Conservation (phyloP, 805 yeast genomes). For the Metschnikowia dekortorum region DNA sequence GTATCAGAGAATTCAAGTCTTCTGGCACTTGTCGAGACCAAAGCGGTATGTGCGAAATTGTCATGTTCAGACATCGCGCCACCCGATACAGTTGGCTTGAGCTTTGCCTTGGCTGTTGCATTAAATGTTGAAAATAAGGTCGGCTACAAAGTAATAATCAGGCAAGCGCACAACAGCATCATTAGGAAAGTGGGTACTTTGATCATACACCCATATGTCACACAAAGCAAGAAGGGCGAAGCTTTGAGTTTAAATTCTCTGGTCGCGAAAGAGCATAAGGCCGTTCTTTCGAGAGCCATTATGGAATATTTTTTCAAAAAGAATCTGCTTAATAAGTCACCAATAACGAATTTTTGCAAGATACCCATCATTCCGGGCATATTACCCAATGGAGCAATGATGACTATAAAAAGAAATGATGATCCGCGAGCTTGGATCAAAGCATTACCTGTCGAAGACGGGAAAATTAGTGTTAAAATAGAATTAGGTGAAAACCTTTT, state of each 20-base stretch:
- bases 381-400: slow-evolving; percentile 57
- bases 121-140: slow-evolving; percentile 46
- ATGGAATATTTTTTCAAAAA: slow-evolving; percentile 17
- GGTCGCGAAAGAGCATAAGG: slow-evolving; percentile 26
- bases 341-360: slow-evolving; percentile 48
- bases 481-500: slow-evolving; percentile 50
- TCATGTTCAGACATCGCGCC: slow-evolving; percentile 34
- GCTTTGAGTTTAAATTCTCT: slow-evolving; percentile 25
- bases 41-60: slow-evolving; percentile 49
- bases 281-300: slow-evolving; percentile 18
- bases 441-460: slow-evolving; percentile 24
- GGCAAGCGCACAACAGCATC: slow-evolving; percentile 38
- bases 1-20: slow-evolving; percentile 9
- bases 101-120: slow-evolving; percentile 51
- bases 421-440: slow-evolving; percentile 42
- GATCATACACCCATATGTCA: slow-evolving; percentile 52
- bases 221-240: slow-evolving; percentile 33
- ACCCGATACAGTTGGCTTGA: slow-evolving; percentile 45
- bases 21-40: slow-evolving; percentile 28
- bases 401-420: slow-evolving; percentile 46
- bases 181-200: slow-evolving; percentile 37
- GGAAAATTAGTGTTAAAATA: slow-evolving; percentile 31
- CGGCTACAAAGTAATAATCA: slow-evolving; percentile 54
- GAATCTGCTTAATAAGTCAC: slow-evolving; percentile 22
- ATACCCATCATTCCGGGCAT: slow-evolving; percentile 46